A percentile compares a stretch with the other conserved stretches of the same genome.
Evolutionary conservation across 1,139 yeast genomes (phyloP).

Genomic region (Petasospora fabianii): DNA sequence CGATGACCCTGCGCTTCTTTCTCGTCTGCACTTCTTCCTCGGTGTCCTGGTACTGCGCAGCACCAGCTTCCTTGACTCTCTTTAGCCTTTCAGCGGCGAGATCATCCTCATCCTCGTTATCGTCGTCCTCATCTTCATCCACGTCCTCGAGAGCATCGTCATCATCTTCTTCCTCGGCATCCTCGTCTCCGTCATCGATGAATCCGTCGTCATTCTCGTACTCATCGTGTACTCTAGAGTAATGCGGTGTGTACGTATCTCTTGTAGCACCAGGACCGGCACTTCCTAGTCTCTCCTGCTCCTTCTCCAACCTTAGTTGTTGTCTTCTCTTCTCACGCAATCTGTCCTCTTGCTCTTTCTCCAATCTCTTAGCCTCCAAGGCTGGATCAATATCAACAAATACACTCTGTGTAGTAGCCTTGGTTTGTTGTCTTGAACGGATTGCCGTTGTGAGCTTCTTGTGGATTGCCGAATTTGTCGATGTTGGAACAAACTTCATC

Average conservation of each 20-base stretch:
- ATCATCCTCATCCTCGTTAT: conserved; percentile 50
- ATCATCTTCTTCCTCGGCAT: conserved; percentile 32
- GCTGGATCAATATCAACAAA: conserved; percentile 87
- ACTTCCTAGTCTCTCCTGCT: conserved; percentile 44
- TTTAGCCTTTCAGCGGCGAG: conserved; percentile 61
- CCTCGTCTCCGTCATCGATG: conserved; percentile 34
- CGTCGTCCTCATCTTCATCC: conserved; percentile 41
- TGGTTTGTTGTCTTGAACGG: conserved; percentile 57
- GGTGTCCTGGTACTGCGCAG: conserved; percentile 39
- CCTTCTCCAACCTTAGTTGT: conserved; percentile 49
- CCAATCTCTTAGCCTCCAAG: conserved; percentile 74
- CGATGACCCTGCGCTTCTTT: conserved; percentile 52
- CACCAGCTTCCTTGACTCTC: conserved; percentile 56
- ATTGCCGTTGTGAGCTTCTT: conserved; percentile 75
- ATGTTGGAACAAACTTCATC: conserved; percentile 80
- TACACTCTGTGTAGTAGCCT: conserved; percentile 59
- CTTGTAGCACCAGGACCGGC: conserved; percentile 24
- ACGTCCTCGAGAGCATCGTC: conserved; percentile 52
- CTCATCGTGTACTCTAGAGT: conserved; percentile 31
- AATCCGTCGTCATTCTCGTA: conserved; percentile 42
- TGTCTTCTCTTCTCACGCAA: conserved; percentile 67
- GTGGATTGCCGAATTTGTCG: conserved; percentile 80
- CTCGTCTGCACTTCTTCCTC: conserved; percentile 11
- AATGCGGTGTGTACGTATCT: conserved; percentile 24
- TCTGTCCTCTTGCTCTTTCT: conserved; percentile 71